These are phyloP conservation scores for Aspergillus unguis DNA, from an alignment of 2,329 filamentous ascomycete species.

Conservation along the genomic window DNA sequence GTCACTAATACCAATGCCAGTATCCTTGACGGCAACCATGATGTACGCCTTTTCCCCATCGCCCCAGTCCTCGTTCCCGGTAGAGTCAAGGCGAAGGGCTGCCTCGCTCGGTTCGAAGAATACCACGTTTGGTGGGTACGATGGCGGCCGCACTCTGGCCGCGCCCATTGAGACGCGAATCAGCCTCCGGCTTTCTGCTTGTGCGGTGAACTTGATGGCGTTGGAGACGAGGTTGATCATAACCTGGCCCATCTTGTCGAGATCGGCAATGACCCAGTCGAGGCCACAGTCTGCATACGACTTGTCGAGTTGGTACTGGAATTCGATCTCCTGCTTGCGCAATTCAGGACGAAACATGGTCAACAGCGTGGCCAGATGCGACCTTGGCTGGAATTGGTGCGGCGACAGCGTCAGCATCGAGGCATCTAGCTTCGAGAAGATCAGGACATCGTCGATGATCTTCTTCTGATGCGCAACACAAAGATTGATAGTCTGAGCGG, in stretches of 20 bases:
- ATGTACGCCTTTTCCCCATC: conserved; percentile 60
- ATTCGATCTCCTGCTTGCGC: conserved; percentile 63
- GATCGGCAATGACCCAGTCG: conserved; percentile 68
- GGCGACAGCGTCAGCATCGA: conserved; percentile 70
- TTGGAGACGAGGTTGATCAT: conserved; percentile 79
- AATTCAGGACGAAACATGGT: conserved; percentile 79
- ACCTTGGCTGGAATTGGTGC: conserved; percentile 64
- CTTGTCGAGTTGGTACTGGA: conserved; percentile 61
- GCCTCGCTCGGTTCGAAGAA: conserved; percentile 26
- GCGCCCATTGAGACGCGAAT: conserved; percentile 56
- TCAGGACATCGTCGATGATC: conserved; percentile 73
- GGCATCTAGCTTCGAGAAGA: conserved; percentile 72
- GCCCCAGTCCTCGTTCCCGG: conserved; percentile 52
- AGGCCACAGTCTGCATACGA: conserved; percentile 58
- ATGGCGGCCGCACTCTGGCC: conserved; percentile 44
- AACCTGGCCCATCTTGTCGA: conserved; percentile 71
- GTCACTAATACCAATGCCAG: conserved; percentile 67
- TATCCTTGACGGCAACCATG: conserved; percentile 72
- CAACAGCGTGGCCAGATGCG: conserved; percentile 63
- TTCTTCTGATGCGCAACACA: conserved; percentile 78
- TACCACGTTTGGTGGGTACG: conserved; percentile 35
- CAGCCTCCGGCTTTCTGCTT: conserved; percentile 11
- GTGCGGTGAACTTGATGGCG: conserved; percentile 73
- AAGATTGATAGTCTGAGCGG: conserved; percentile 71
- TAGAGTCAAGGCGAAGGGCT: conserved; percentile 28